Percentiles rank a stretch among this genome's conserved stretches.
phyloP scores from a whole-genome alignment of 352 stramenopile genomes.

The Pythium vanterpoolii region DNA sequence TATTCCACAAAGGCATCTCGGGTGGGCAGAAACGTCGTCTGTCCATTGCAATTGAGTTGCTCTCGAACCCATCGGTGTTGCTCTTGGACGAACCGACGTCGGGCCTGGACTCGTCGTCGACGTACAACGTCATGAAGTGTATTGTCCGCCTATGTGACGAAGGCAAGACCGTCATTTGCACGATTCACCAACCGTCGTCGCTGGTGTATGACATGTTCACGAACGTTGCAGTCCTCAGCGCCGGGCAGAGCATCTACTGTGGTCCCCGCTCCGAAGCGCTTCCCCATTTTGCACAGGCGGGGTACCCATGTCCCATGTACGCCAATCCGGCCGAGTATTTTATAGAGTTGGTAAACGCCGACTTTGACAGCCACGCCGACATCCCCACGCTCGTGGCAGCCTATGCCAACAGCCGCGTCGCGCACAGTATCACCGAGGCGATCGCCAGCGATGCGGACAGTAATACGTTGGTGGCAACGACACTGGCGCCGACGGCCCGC shows the following conservation, averaged over 20 bases:
- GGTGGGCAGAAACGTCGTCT: constrained; percentile 88
- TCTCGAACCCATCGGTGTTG: constrained; percentile 91
- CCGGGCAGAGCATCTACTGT: constrained; percentile 88
- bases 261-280: constrained; percentile 58
- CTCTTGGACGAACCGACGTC: constrained; percentile 94
- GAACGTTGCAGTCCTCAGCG: constrained; percentile 59
- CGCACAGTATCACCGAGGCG: neutral
- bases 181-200: constrained; percentile 87
- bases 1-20: constrained; percentile 85
- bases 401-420: neutral
- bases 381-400: neutral
- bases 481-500: constrained; percentile 43
- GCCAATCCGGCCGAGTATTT: constrained; percentile 71
- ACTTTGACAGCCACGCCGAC: constrained; percentile 1
- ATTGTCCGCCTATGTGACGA: constrained; percentile 47
- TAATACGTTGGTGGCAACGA: neutral
- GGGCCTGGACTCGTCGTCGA: constrained; percentile 88
- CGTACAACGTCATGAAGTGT: constrained; percentile 84
- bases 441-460: neutral
- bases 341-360: constrained; percentile 20
- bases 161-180: constrained; percentile 71
- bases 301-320: constrained; percentile 60
- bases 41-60: too few species aligned
- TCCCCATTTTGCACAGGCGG: constrained; percentile 44
- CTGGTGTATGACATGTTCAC: constrained; percentile 61